Conservation (phyloP, 1,284 basidiomycete genomes). For the Pseudozyma hubeiensis region DNA sequence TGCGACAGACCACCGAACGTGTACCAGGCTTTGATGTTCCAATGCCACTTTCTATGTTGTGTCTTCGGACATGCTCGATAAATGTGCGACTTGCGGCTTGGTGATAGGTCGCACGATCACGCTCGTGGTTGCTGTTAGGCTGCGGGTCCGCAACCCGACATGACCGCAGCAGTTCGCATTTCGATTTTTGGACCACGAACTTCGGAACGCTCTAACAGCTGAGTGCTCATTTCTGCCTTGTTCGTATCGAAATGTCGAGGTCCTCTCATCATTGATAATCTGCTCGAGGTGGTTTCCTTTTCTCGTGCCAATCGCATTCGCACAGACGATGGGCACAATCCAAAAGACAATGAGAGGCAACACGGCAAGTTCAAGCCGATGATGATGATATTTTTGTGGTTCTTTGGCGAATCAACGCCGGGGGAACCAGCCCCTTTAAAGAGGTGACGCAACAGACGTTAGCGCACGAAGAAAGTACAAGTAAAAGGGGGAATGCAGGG, state of each 20-base stretch:
- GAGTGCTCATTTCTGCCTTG: too few species aligned
- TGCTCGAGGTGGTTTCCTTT: too few species aligned
- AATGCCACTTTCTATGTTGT: too few species aligned
- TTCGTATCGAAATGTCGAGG: too few species aligned
- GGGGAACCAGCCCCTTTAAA: conserved; percentile 1
- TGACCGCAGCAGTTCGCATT: conserved; percentile 33
- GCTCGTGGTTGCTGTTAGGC: neutral
- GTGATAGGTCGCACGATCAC: conserved; percentile 11
- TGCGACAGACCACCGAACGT: too few species aligned
- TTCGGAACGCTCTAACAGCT: conserved; percentile 10
- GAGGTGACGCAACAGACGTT: conserved; percentile 6
- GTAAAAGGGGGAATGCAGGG: conserved; percentile 42
- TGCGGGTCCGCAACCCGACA: conserved; percentile 37
- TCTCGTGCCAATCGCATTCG: too few species aligned
- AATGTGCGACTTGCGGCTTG: too few species aligned
- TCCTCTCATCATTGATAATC: too few species aligned
- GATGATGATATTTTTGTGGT: conserved; percentile 36
- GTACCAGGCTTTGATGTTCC: too few species aligned
- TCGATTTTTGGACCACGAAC: neutral
- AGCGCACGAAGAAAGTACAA: conserved; percentile 22
- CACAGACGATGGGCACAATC: neutral
- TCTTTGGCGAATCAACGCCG: conserved; percentile 8
- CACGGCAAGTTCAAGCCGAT: conserved; percentile 19
- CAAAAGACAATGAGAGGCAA: conserved; percentile 12
- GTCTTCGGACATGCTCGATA: too few species aligned